Evolutionary conservation across 352 stramenopile genomes (phyloP), one percentile per base, ranked within the genome.

Genomic region (Phytophthora fragariaefolia): DNA sequence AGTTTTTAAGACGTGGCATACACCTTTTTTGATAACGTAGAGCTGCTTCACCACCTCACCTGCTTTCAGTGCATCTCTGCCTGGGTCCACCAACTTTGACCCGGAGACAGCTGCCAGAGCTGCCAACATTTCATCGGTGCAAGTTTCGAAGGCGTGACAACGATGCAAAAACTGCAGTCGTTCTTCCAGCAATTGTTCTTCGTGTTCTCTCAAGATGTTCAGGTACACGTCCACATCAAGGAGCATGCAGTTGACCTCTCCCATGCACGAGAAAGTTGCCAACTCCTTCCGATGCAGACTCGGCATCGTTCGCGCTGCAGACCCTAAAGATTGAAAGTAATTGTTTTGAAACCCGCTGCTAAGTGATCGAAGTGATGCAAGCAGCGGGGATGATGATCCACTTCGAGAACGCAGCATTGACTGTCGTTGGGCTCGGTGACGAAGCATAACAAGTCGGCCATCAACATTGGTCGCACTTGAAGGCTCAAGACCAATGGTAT

Each of bases 1-100:
- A 7, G 61, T 80, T 52, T 92, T 92, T 48, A 79, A 63, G 24
- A 90, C 84, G 47, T 90, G 80, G 55, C 84, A 92, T 8, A 92
- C 82, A 6, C 84, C 84, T 23, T 81, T 76, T 65, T 85, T 83
- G 66, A 92, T 84, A 28, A 92, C 59, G 43, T 72, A 85, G 15
- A 92, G 77, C 63, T 90, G 78, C 40, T 80, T 77, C 20, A 91
- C 82, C 17, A 89, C 66, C 13, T 91, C 80, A 0, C 79, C 84
- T n/a, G 77, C 45, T 42, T 69, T 76, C 53, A 92, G 50, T 0
- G 88, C 71, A 17, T 89, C 73, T 36, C 73, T 79, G 27, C 66
- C 77, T 0, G 84, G 84, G 12, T 91, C 80, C 30, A 89, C 80
- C 13, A 91, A 43, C 43, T 83, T 77, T 6, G 77, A 68, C 4